These are phyloP conservation scores for Fusarium dlaminii DNA, from an alignment of 2,329 filamentous ascomycete genomes.

Conservation along the genomic window DNA sequence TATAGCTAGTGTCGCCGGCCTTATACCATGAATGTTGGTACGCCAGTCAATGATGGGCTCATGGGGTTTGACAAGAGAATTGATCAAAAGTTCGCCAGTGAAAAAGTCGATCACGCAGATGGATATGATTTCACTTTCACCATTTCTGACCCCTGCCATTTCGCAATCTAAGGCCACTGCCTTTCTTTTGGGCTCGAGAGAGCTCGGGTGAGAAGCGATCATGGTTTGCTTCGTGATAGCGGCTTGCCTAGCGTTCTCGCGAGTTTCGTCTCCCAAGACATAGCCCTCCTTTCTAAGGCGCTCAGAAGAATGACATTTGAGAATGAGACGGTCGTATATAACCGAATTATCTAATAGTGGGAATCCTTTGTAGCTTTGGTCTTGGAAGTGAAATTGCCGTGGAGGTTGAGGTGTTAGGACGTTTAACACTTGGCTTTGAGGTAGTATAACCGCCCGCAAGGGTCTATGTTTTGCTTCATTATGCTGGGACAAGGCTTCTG, in stretches of 20 bases:
- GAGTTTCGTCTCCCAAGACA: background rate
- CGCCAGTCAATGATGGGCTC: conserved; percentile 4
- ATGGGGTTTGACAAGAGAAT: conserved; percentile 1
- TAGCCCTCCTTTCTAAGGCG: conserved; percentile 5
- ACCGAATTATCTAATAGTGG: background rate
- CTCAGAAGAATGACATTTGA: background rate
- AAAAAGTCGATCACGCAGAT: conserved; percentile 20
- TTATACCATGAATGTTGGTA: conserved; percentile 1
- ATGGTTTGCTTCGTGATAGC: background rate
- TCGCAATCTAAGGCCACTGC: conserved; percentile 9
- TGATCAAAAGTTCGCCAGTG: background rate
- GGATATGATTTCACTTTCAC: background rate
- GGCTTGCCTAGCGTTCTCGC: too few relatives aligned
- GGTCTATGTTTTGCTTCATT: background rate
- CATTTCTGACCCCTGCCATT: background rate
- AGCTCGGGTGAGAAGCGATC: background rate
- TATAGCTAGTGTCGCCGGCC: background rate
- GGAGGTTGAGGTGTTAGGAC: too few relatives aligned
- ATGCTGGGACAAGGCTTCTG: background rate
- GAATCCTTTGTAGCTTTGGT: background rate
- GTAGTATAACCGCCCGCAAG: background rate
- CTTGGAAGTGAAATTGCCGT: background rate
- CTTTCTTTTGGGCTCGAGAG: conserved; percentile 7
- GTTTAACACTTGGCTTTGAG: background rate
- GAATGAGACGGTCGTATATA: background rate